phyloP scores from a whole-genome alignment of 2,329 filamentous ascomycete genomes.

The Hypoxylon sp. region DNA sequence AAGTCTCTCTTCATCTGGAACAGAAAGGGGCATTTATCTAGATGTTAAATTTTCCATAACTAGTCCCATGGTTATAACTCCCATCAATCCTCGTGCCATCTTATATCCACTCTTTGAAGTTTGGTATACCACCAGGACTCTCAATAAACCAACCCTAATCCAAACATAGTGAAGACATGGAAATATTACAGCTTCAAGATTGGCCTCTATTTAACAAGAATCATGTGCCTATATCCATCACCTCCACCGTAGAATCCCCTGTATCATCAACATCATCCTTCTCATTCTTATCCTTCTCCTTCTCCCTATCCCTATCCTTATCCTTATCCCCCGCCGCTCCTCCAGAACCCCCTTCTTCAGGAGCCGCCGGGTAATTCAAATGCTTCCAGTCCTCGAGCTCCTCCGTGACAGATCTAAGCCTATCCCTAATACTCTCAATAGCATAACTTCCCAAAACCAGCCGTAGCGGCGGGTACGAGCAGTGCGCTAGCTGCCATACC shows the following conservation, averaged over 20 bases:
- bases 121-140: conserved; percentile 9
- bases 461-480: conserved; percentile 89
- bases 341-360: conserved; percentile 55
- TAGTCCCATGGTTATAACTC: conserved; percentile 7
- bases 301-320: conserved; percentile 53
- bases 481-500: conserved; percentile 95
- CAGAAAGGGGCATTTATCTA: neutral
- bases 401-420: conserved; percentile 90
- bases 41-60: neutral
- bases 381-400: conserved; percentile 96
- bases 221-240: conserved; percentile 28
- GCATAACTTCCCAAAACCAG: conserved; percentile 93
- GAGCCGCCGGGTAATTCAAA: conserved; percentile 74
- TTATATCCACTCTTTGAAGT: neutral
- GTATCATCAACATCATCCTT: conserved; percentile 44
- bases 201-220: neutral
- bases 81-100: conserved; percentile 15
- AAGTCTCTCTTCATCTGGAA: neutral
- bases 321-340: conserved; percentile 50
- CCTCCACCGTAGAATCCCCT: conserved; percentile 44
- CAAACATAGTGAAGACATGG: neutral
- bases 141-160: conserved; percentile 5
- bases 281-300: conserved; percentile 5
- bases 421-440: conserved; percentile 94
- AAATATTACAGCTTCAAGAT: neutral